phyloP scores from a whole-genome alignment of 345 rosid species.

The Populus simonii region DNA sequence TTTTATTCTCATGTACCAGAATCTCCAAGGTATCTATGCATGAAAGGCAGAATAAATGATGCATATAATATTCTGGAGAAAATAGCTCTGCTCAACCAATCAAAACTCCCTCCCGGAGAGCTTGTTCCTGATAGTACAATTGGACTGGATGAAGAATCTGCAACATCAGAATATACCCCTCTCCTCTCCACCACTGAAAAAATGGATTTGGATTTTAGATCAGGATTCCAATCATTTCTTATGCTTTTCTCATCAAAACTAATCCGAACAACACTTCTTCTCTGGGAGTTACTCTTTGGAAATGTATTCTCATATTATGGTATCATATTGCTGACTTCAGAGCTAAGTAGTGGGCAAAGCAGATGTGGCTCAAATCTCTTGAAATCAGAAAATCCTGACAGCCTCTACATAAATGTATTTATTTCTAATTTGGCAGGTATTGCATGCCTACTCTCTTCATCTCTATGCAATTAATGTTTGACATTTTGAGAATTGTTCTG shows the following conservation, averaged over 20 bases:
- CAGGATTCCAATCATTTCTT: conserved; percentile 9
- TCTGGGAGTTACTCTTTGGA: neutral
- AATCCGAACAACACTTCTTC: conserved; percentile 13
- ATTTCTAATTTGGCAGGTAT: too few relatives aligned
- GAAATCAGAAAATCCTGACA: too few relatives aligned
- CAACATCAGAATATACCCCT: conserved; percentile 13
- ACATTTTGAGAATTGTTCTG: neutral
- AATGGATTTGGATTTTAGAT: neutral
- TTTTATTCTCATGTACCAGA: too few relatives aligned
- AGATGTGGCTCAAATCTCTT: too few relatives aligned
- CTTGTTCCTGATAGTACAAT: neutral
- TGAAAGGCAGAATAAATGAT: conserved; percentile 12
- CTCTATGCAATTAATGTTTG: too few relatives aligned
- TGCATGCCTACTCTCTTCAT: too few relatives aligned
- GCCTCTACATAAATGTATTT: too few relatives aligned
- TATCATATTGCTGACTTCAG: conserved; percentile 22
- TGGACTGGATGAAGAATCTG: conserved; percentile 2
- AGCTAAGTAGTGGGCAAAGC: conserved; percentile 1
- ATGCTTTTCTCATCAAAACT: conserved; percentile 23
- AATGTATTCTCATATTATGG: conserved; percentile 22
- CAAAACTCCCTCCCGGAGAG: neutral
- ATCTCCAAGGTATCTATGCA: too few relatives aligned
- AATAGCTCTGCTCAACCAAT: conserved; percentile 14
- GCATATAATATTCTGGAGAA: conserved; percentile 20
- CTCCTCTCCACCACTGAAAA: conserved; percentile 1